Evolutionary conservation across 2,329 filamentous ascomycete species (phyloP).

Genomic region (Trichophyton schoenleinii): DNA sequence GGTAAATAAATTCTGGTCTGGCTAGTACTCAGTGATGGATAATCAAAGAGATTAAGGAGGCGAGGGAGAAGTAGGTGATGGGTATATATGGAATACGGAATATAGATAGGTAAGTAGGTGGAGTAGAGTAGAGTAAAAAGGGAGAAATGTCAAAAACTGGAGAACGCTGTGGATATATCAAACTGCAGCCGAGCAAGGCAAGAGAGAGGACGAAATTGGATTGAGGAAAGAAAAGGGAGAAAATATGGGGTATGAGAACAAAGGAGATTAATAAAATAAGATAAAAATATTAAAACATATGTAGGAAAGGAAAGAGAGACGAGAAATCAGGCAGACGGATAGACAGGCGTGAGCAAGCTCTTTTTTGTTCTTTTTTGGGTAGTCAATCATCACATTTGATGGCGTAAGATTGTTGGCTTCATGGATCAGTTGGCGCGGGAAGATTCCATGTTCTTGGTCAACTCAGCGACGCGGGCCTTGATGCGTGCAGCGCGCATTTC

Average conservation of each 20-base stretch:
- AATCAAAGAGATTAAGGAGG: too few relatives aligned
- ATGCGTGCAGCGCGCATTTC: conserved; percentile 94
- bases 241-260: conserved; percentile 1
- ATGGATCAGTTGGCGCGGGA: conserved; percentile 2
- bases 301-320: not conserved
- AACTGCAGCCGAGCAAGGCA: not conserved
- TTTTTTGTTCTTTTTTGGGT: not conserved
- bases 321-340: too few relatives aligned
- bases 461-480: conserved; percentile 88
- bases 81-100: too few relatives aligned
- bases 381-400: not conserved
- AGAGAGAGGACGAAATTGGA: not conserved
- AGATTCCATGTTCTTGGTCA: conserved; percentile 72
- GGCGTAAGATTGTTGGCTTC: not conserved
- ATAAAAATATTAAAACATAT: too few relatives aligned
- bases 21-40: not conserved
- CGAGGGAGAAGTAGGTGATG: too few relatives aligned
- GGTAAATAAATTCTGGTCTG: not conserved
- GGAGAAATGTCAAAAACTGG: not conserved
- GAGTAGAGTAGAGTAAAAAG: too few relatives aligned
- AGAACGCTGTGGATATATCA: not conserved
- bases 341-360: not conserved
- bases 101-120: too few relatives aligned
- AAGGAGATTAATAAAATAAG: not conserved
- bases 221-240: not conserved